Base-by-base conservation (phyloP, 2,329 filamentous ascomycete species). In the Ceratocystis smalleyi region DNA sequence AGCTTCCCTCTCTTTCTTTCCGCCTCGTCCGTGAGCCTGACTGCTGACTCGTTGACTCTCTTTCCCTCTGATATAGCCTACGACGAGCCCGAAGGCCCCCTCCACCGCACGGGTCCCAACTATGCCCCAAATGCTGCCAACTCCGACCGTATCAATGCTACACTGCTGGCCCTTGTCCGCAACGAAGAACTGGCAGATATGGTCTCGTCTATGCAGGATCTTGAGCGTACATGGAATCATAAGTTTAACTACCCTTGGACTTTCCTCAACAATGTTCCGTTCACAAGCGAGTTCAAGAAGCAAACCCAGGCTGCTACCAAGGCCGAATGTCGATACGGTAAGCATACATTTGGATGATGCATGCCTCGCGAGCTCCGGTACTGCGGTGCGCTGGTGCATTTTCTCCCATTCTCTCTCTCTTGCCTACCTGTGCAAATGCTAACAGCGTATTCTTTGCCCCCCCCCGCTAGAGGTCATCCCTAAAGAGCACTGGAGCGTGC, bases 171-270 rank as follows among this genome's bases (percentile, higher is more conserved):
- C 24, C 82, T 99, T 45, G 94, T 99, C 64, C 86, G 94, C 67
- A 99, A 99, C 72, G 85, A 89, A 72, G 94, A 99, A 77, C 77
- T 96, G 32, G 77, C 84, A 24, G 88, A 87, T 59, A 88, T 99
- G 79, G 78, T 97, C 30, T 83, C 86, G 72, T 90, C 91, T 30
- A 99, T 99, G 89, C 76, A 76, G 64, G 92, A 99, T 72, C 80
- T 99, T 67, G 94, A 99, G 77, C 79, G 87, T 69, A 97, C 92
- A 0, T 99, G 91, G 91, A 99, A 99, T 72, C 80, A 84, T 79
- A 99, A 99, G 73, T 99, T 97, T 83, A 99, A 99, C 78, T 99
- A 99, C 73, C 94, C 94, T 0, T 99, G 94, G 90, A 96, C 91
- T 7, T 99, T 99, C 74, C 95, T 99, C 81, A 99, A 99, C 76